Conservation (phyloP, 352 stramenopile species). For the Phytopythium boreale region DNA sequence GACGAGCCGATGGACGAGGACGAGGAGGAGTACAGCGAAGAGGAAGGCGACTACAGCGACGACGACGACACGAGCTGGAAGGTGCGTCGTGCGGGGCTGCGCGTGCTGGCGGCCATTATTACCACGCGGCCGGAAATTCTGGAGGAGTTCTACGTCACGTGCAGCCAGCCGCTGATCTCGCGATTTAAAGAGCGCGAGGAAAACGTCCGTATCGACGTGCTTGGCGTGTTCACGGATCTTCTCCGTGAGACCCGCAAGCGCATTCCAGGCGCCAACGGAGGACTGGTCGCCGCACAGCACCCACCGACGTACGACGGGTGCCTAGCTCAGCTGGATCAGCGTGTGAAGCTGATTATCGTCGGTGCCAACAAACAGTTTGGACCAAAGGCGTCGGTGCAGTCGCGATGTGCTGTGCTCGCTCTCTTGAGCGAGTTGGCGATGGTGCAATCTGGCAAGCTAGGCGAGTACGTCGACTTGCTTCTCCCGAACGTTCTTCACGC, state of each 20-base stretch:
- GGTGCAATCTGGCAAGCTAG: conserved; percentile 70
- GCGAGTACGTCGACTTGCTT: conserved; percentile 61
- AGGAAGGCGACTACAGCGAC: conserved; percentile 89
- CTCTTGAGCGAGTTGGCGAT: conserved; percentile 85
- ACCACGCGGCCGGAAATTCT: conserved; percentile 85
- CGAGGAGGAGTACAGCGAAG: conserved; percentile 78
- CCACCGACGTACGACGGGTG: conserved; percentile 38
- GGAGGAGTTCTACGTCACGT: conserved; percentile 80
- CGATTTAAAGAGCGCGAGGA: conserved; percentile 98
- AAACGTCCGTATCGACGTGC: conserved; percentile 97
- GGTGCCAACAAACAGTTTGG: conserved; percentile 82
- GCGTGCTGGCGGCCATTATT: conserved; percentile 92
- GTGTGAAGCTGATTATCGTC: conserved; percentile 66
- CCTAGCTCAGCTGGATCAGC: conserved; percentile 52
- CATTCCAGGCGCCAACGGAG: conserved; percentile 30
- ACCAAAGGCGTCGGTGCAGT: conserved; percentile 70
- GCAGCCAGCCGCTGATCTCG: conserved; percentile 78
- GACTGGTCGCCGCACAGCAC: conserved; percentile 13
- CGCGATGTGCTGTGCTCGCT: conserved; percentile 76
- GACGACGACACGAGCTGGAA: conserved; percentile 98
- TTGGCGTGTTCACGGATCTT: conserved; percentile 93
- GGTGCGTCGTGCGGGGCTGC: conserved; percentile 90
- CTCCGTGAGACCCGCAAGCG: conserved; percentile 73
- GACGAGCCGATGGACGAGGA: conserved; percentile 86
- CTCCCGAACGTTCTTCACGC: conserved; percentile 85